Evolutionary conservation across 140 eudicot genomes (phyloP), one percentile per base, ranked within the genome.

Genomic region (Flaveria floridana): DNA sequence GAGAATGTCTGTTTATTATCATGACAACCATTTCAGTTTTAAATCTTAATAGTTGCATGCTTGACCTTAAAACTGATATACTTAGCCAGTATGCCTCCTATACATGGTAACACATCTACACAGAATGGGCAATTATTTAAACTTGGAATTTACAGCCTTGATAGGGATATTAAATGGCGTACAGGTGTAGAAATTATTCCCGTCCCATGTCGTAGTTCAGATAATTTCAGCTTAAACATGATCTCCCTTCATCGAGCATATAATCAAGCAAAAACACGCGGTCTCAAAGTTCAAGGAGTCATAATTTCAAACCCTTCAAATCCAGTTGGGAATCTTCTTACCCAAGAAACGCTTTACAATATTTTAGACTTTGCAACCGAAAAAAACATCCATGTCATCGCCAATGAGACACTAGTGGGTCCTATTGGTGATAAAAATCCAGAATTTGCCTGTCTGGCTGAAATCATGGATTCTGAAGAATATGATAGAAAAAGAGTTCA

Each of bases 131-230:
- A 16, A n/a, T 50, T 50, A 14, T 14, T 48, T 50, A 50, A 3
- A 12, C 3, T 0, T 53, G 14, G 9, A 56, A 56, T 2, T 56
- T 56, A 14, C 63, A 56, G 63, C 28, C 63, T 56, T 5, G 11
- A 53, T 6, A 6, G 25, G 23, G 7, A 19, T 19, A 19, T 4
- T 52, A 87, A 89, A 83, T 89, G 96, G 89, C 87, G 97, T 64
- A 83, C 90, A 1, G 96, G 96, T 41, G 92, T 87, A 11, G 96
- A 89, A 65, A 75, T 89, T 51, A 82, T 92, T 75, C 96, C 95
- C 0, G 87, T 92, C 76, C 92, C 96, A 3, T 92, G 97, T 84
- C 89, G 97, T 1, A 92, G 97, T 67, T 87, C 97, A 10, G 96
- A 92, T 78, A 80, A 82, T 77, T 92, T 89, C 81, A 82, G 71